Conservation (phyloP, 495 filamentous ascomycete genomes). For the Podospora conica region DNA sequence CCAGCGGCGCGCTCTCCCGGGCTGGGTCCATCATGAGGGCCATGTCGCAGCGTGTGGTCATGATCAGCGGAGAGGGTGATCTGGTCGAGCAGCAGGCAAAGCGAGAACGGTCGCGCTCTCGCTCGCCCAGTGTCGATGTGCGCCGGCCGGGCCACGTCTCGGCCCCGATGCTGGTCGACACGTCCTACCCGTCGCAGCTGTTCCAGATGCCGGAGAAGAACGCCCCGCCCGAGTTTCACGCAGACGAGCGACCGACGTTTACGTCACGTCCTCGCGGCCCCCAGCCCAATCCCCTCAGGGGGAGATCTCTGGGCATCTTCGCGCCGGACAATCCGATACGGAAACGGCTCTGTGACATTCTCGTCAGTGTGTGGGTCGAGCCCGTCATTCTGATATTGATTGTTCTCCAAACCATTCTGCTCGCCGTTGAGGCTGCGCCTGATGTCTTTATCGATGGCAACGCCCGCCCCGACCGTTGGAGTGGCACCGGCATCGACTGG, state of each 20-base stretch:
- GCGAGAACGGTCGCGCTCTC: conserved; percentile 51
- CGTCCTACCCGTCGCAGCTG: conserved; percentile 41
- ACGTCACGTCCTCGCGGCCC: conserved; percentile 35
- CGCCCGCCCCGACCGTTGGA: conserved; percentile 52
- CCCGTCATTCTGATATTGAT: conserved; percentile 84
- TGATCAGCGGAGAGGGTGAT: conserved; percentile 80
- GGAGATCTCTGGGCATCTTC: conserved; percentile 81
- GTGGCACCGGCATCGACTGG: conserved; percentile 63
- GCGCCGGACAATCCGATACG: conserved; percentile 69
- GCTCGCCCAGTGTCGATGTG: conserved; percentile 38
- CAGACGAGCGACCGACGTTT: conserved; percentile 18
- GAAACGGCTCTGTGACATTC: conserved; percentile 68
- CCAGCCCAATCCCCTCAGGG: conserved; percentile 75
- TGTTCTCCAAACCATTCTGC: conserved; percentile 75
- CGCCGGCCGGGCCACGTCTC: conserved; percentile 29
- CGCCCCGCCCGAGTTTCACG: conserved; percentile 32
- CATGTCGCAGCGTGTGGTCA: conserved; percentile 97
- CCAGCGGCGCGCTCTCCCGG: conserved; percentile 60
- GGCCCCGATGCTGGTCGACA: conserved; percentile 49
- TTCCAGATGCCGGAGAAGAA: conserved; percentile 44
- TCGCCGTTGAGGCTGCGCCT: conserved; percentile 72
- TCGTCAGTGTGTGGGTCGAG: conserved; percentile 86
- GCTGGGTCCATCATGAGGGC: conserved; percentile 91
- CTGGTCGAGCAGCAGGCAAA: conserved; percentile 68
- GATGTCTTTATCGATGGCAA: conserved; percentile 56